phyloP scores from a whole-genome alignment of 331 rosid genomes.

The Cucumis variabilis region DNA sequence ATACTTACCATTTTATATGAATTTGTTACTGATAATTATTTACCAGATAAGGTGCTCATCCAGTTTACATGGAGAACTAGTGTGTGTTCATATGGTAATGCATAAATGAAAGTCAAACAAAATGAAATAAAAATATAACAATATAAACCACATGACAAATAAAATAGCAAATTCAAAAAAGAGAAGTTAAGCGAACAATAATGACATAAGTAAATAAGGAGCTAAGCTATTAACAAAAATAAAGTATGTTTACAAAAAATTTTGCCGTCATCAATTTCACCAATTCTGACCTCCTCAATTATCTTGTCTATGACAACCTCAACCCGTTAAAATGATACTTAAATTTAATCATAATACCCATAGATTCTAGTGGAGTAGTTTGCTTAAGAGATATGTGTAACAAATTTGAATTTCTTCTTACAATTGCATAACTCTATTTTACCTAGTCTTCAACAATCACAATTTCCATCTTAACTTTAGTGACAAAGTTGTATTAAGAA shows the following conservation, averaged over 20 bases:
- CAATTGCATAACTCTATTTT: constrained; percentile 7
- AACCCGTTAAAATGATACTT: constrained; percentile 51
- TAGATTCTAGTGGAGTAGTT: not conserved
- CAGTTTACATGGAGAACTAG: not conserved
- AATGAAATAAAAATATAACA: not conserved
- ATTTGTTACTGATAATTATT: not conserved
- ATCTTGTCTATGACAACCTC: constrained; percentile 76
- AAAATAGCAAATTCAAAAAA: not conserved
- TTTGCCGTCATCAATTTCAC: constrained; percentile 97
- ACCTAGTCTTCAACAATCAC: constrained; percentile 88
- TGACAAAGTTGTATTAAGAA: constrained; percentile 78
- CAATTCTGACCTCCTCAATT: constrained; percentile 78
- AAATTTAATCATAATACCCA: not conserved
- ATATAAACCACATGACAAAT: not conserved
- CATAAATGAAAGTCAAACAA: not conserved
- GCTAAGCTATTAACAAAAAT: not conserved
- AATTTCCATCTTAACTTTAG: constrained; percentile 95
- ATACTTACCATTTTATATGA: not conserved
- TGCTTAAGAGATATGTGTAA: no score
- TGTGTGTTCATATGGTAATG: not conserved
- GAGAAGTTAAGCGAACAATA: not conserved
- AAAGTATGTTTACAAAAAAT: constrained; percentile 65
- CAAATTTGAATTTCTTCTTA: constrained; percentile 10
- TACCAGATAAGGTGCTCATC: not conserved
- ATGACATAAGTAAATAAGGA: not conserved